Conservation (phyloP, 2,329 filamentous ascomycete genomes). For the Lojkania enalia region DNA sequence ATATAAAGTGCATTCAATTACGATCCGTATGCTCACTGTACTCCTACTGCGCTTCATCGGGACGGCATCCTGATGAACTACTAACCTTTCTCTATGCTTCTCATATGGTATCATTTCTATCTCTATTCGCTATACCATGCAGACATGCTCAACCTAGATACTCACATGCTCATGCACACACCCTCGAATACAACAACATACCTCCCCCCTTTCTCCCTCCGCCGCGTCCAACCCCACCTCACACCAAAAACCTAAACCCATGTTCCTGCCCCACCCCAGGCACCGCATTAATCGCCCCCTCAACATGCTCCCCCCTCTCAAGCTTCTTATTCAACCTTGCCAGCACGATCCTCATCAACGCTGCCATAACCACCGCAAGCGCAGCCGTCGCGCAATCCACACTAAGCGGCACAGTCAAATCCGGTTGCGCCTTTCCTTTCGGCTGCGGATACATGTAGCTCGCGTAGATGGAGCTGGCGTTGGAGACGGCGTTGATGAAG, state of each 20-base stretch:
- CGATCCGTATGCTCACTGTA: too few relatives aligned
- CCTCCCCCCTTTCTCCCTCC: too few relatives aligned
- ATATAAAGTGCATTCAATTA: too few relatives aligned
- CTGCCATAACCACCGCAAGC: slow-evolving; percentile 66
- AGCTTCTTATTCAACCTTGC: slow-evolving; percentile 69
- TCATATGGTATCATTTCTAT: too few relatives aligned
- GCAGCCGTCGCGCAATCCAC: slow-evolving; percentile 69
- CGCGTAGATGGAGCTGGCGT: slow-evolving; percentile 70
- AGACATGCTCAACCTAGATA: too few relatives aligned
- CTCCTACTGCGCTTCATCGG: too few relatives aligned
- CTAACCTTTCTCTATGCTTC: too few relatives aligned
- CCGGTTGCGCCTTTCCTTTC: slow-evolving; percentile 32
- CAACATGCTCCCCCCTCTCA: slow-evolving; percentile 62
- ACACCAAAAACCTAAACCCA: slow-evolving; percentile 70
- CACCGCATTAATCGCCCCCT: slow-evolving; percentile 57
- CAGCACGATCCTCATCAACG: slow-evolving; percentile 65
- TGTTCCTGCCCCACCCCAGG: slow-evolving; percentile 61
- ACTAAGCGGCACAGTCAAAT: slow-evolving; percentile 61
- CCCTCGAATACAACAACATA: too few relatives aligned
- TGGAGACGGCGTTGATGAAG: slow-evolving; percentile 74
- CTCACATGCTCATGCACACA: too few relatives aligned
- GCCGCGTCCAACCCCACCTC: too few relatives aligned
- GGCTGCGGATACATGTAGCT: slow-evolving; percentile 67
- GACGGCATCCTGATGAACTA: too few relatives aligned
- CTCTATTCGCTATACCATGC: too few relatives aligned